Base-by-base conservation (phyloP, 2,329 filamentous ascomycete genomes). In the Aureobasidium uvarum region DNA sequence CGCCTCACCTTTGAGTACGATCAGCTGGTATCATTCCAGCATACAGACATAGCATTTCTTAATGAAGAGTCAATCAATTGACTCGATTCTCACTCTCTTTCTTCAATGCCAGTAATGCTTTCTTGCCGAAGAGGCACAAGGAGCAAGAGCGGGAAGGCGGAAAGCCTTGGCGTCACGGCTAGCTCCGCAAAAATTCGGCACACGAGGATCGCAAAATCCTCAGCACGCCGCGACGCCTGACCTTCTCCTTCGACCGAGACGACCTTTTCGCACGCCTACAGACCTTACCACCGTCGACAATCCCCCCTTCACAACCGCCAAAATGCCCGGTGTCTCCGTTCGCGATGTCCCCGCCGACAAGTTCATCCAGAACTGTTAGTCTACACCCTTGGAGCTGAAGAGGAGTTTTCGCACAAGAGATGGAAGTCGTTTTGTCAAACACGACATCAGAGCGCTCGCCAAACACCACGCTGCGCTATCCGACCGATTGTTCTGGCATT, bases 281-380 rank as follows among this genome's bases (percentile, higher is more conserved):
- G 39, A 41, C 62, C 52, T 55, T 45, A 60, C 45, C 45, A 65
- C 62, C 66, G 51, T 50, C 67, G 64, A 65, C 64, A 66, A 60
- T 10, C 54, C 48, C 48, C 65, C 36, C 64, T 52, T 46, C 66
- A 71, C 66, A 72, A 86, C 84, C 84, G 84, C 83, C 83, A 92
- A 84, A 80, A 93, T 93, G 90, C 82, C 89, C 81, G 90, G 89
- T 81, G 85, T 91, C 80, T 86, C 84, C 76, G 90, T 63, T 28
- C 60, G 60, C 39, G 60, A 63, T 45, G 60, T 63, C 60, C 60
- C 60, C 51, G 89, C 90, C 81, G 89, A 92, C 81, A 91, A 93
- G 84, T 95, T 95, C 86, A 93, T 95, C 83, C 82, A 85, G 75
- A 85, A 89, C 78, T 96, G 95, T 52, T 63, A 63, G 48, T 52